Evolutionary conservation across 2,329 filamentous ascomycete species (phyloP), one percentile per base, ranked within the genome.

Genomic region (Arthrocladium fulminans): DNA sequence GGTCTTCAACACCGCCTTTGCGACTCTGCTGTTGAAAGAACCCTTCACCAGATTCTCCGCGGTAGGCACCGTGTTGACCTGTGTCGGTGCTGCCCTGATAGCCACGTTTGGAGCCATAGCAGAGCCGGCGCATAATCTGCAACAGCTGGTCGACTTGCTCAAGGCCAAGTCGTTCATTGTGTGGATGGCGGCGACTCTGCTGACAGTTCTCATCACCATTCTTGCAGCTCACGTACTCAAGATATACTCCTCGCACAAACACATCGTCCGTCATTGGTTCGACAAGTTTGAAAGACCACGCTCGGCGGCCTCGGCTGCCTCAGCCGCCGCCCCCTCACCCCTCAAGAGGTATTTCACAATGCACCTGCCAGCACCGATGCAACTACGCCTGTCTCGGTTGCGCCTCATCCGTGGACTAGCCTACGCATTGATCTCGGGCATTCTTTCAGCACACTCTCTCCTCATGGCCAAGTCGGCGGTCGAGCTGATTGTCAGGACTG

Each of bases 1-100:
- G 48, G 92, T 98, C 53, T 98, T 98, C 75, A 98, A 98, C 73
- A 95, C 90, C 49, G 88, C 97, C 66, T 95, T 94, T 74, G 92
- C 92, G 53, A 94, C 88, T 38, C 71, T 97, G 49, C 87, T 97
- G 60, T 77, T 98, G 41, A 83, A 85, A 61, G 90, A 98, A 67
- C 87, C 89, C 3, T 98, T 97, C 68, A 97, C 92, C 45, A 80
- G 79, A 64, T 94, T 88, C 77, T 96, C 90, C n/a, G 75, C 94
- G 30, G 79, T 86, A 60, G 92, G 92, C 30, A 98, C 92, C 1
- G 60, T 92, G 45, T 78, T 98, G 43, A 92, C 97, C 35, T 90
- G 87, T 54, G 74, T 74, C 19, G 92, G 92, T 47, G 92, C 92
- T n/a, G 73, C 94, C 3, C 69, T 98, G 53, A 97, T 98, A 59